Percentiles rank a stretch among this genome's conserved stretches.
Evolutionary conservation across 306 rosid genomes (phyloP).

Genomic region (Ormosia emarginata): DNA sequence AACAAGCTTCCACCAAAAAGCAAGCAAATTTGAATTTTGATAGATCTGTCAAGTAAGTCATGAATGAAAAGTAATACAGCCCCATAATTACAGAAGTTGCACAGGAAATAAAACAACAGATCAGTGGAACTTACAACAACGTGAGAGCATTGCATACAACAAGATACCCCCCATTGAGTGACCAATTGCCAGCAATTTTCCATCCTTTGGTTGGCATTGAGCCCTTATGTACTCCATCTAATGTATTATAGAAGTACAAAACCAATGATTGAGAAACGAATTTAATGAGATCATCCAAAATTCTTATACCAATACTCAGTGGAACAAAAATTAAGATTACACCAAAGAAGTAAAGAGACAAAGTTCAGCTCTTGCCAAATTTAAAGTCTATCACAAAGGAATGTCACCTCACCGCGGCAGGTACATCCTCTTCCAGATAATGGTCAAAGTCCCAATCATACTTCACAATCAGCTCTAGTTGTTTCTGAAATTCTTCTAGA

Average conservation of each 20-base stretch:
- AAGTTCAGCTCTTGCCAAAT: background rate
- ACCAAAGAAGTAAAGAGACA: background rate
- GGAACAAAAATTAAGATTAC: constrained; percentile 2
- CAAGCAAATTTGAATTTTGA: background rate
- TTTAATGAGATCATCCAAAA: background rate
- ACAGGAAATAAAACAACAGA: constrained; percentile 8
- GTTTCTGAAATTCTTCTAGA: constrained; percentile 57
- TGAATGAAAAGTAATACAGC: background rate
- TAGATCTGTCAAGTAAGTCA: background rate
- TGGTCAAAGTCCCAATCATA: constrained; percentile 89
- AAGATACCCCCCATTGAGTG: constrained; percentile 98
- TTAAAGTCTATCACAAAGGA: constrained; percentile 23
- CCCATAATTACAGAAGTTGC: constrained; percentile 2
- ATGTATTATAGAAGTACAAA: background rate
- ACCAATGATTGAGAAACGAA: constrained; percentile 12
- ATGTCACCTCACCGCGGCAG: constrained; percentile 83
- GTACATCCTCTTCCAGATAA: constrained; percentile 82
- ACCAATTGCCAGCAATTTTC: constrained; percentile 78
- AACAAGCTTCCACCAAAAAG: background rate
- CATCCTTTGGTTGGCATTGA: constrained; percentile 69
- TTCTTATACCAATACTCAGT: background rate
- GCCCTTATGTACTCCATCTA: constrained; percentile 83
- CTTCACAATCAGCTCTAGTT: constrained; percentile 42
- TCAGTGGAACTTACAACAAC: constrained; percentile 51
- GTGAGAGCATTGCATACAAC: constrained; percentile 79